Evolutionary conservation across 179 eudicot species (phyloP), one percentile per base, ranked within the genome.

Genomic region (Gypsophila paniculata): DNA sequence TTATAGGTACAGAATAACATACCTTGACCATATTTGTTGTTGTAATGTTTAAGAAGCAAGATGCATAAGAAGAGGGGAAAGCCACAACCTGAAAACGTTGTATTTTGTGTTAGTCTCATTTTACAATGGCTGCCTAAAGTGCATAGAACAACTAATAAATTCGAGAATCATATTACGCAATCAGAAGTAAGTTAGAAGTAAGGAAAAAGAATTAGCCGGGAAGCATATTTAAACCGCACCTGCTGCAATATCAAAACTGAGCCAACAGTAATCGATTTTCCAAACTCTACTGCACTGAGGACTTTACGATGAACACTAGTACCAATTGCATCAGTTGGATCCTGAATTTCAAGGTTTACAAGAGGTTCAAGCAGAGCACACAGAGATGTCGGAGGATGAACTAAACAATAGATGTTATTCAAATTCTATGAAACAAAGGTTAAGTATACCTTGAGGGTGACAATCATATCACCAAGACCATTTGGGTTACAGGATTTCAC

Each of bases 381-480:
- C 3, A 0, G 11, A 78, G 44, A 69, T 14, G 26, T 14, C 8
- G 5, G 14, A 36, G 52, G 29, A 8, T 44, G 52, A 2, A 17
- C 19, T 64, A 48, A 49, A 57, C 32, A 58, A 19, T 11, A 65
- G 18, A 70, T 67, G n/a, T 17, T 7, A 67, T n/a, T 54, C 53
- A 46, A 25, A 13, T 13, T 10, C n/a, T n/a, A 23, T 6, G 42
- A 5, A 14, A 26, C 13, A 62, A 71, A 18, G 34, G 5, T 23
- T 18, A 71, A 29, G 17, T n/a, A 61, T 77, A 93, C 98, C 97
- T 93, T 93, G 58, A 93, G 73, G 10, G 82, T 78, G 67, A 86
- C 84, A 75, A 79, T 85, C 78, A 91, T 62, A 84, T 87, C 98
- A 83, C 97, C 98, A 70, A 88, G 84, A 79, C 91, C 91, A 83